phyloP scores from a whole-genome alignment of 352 stramenopile species.

The Nothophytophthora sp. region DNA sequence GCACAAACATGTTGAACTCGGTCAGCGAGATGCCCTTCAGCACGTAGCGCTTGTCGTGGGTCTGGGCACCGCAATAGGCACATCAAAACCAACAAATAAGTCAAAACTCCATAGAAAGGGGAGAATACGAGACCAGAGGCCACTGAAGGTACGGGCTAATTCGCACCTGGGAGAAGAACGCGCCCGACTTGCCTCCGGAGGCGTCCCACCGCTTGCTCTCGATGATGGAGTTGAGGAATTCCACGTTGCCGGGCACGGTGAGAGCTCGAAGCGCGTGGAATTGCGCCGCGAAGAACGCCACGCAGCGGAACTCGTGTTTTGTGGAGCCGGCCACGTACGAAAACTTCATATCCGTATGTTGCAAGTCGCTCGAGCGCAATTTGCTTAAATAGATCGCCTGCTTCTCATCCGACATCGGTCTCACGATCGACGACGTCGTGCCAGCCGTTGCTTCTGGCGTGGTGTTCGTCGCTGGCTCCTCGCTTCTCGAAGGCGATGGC shows the following conservation, averaged over 20 bases:
- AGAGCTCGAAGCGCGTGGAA: slow-evolving; percentile 82
- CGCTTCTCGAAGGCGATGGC: slow-evolving; percentile 15
- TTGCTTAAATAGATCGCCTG: slow-evolving; percentile 66
- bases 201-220: slow-evolving; percentile 79
- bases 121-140: no score
- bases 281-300: slow-evolving; percentile 82
- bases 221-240: slow-evolving; percentile 84
- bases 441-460: neutral
- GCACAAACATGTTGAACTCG: slow-evolving; percentile 91
- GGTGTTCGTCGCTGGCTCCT: slow-evolving; percentile 11
- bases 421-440: slow-evolving; percentile 7
- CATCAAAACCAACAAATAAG: slow-evolving; percentile 3
- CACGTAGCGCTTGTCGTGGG: slow-evolving; percentile 83
- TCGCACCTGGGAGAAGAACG: slow-evolving; percentile 84
- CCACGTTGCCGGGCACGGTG: slow-evolving; percentile 60
- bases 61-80: slow-evolving; percentile 31
- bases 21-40: slow-evolving; percentile 85
- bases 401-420: slow-evolving; percentile 36
- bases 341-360: slow-evolving; percentile 85
- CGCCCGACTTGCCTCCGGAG: slow-evolving; percentile 82
- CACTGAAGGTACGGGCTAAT: slow-evolving; percentile 5
- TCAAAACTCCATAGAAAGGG: neutral
- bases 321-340: slow-evolving; percentile 46
- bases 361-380: slow-evolving; percentile 62
- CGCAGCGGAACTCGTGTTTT: slow-evolving; percentile 67